Conservation (phyloP, 805 yeast genomes). For the Saturnispora diversa region DNA sequence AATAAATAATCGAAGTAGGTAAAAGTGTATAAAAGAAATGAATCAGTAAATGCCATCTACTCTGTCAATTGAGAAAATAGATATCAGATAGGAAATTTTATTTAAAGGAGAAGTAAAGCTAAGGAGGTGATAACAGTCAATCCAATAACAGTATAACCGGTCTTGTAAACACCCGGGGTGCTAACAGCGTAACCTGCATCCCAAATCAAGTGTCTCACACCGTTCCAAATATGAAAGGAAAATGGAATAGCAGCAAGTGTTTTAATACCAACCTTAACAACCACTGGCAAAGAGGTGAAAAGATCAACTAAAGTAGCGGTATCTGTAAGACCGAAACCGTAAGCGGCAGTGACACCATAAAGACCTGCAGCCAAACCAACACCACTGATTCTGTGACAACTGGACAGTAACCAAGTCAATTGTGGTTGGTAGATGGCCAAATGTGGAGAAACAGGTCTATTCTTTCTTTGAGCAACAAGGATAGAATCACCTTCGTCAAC, state of each 20-base stretch:
- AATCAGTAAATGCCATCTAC: no score
- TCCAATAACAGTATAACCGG: conserved; percentile 81
- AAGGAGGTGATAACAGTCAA: conserved; percentile 52
- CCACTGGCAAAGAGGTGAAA: conserved; percentile 57
- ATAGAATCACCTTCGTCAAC: conserved; percentile 58
- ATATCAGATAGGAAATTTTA: neutral
- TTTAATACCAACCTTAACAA: conserved; percentile 56
- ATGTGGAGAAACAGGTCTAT: conserved; percentile 90
- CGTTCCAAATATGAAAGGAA: conserved; percentile 79
- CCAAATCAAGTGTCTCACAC: conserved; percentile 92
- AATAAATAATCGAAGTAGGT: no score
- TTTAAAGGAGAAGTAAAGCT: conserved; percentile 39
- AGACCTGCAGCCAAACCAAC: conserved; percentile 71
- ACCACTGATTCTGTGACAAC: conserved; percentile 83
- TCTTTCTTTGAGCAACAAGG: conserved; percentile 70
- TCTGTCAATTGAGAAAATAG: no score
- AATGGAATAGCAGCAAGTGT: conserved; percentile 72
- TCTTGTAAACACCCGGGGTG: conserved; percentile 80
- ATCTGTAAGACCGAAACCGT: conserved; percentile 61
- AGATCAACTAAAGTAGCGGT: conserved; percentile 44
- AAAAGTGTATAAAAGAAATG: neutral
- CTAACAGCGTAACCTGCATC: conserved; percentile 77
- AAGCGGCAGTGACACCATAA: conserved; percentile 68
- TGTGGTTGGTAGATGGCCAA: conserved; percentile 86
- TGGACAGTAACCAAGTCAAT: conserved; percentile 73